Percentiles rank a stretch among this genome's conserved stretches.
These are phyloP conservation scores for Pseudogymnoascus sp. DNA, from an alignment of 2,329 filamentous ascomycete genomes.

Conservation along the genomic window DNA sequence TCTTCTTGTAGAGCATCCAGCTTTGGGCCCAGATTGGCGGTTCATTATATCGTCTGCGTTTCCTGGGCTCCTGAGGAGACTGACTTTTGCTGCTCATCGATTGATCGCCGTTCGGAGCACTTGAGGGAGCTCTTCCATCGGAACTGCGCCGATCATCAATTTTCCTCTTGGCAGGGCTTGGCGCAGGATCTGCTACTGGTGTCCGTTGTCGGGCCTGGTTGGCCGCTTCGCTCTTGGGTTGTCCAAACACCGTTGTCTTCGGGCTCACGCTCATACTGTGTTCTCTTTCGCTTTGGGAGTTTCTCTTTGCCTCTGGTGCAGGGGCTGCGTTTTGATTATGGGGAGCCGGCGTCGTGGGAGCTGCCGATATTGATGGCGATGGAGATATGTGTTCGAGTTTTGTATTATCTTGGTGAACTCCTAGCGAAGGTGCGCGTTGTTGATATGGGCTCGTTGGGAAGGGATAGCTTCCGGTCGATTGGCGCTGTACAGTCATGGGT, in stretches of 20 bases:
- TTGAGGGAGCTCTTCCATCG: conserved; percentile 20
- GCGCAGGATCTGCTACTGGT: conserved; percentile 29
- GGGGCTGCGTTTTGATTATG: conserved; percentile 45
- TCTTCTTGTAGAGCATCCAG: conserved; percentile 11
- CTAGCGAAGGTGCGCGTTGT: conserved; percentile 36
- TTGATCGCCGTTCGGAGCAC: conserved; percentile 17
- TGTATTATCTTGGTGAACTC: conserved; percentile 21
- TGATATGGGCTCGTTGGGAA: conserved; percentile 56
- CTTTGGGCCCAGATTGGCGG: conserved; percentile 41
- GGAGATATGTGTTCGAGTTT: conserved; percentile 32
- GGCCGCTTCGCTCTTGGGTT: conserved; percentile 23
- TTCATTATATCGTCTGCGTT: conserved; percentile 36
- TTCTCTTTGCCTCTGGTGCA: conserved; percentile 30
- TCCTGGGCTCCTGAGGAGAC: conserved; percentile 5
- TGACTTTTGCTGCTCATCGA: not conserved
- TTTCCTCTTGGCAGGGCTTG: conserved; percentile 42
- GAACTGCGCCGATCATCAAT: conserved; percentile 34
- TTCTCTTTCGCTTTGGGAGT: conserved; percentile 57
- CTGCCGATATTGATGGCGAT: conserved; percentile 32
- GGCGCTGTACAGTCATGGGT: conserved; percentile 39
- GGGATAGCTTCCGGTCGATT: conserved; percentile 38
- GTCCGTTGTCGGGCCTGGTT: conserved; percentile 23
- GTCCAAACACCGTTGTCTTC: conserved; percentile 50
- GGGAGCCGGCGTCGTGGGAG: conserved; percentile 35
- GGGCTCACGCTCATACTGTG: conserved; percentile 70